Percentiles rank a stretch among this genome's conserved stretches.
Conservation (phyloP, 331 rosid genomes). For the Malus hybrid region DNA sequence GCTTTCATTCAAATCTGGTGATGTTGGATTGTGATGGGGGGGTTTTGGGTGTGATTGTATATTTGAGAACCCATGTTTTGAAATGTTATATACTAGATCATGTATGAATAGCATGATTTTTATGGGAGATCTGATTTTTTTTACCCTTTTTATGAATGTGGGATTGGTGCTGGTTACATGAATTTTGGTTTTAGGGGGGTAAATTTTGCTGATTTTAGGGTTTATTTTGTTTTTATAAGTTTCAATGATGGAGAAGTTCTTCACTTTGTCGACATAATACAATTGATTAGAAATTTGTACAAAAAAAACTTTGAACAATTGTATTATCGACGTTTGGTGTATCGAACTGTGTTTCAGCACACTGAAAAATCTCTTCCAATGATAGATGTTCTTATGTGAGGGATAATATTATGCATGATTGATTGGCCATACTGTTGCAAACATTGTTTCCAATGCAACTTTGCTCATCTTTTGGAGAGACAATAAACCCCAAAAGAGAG, state of each 20-base stretch:
- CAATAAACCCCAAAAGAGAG: neutral
- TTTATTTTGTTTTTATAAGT: neutral
- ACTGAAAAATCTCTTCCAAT: fast-evolving
- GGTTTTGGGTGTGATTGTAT: slow-evolving; percentile 8
- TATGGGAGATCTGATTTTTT: slow-evolving; percentile 2
- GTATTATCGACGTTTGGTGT: fast-evolving
- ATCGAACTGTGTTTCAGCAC: no score
- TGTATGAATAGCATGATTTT: neutral
- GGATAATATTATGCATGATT: neutral
- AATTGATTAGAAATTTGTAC: no score
- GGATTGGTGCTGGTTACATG: neutral
- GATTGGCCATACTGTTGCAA: neutral
- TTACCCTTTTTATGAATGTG: neutral
- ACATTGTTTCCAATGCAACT: neutral
- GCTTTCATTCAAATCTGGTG: no score
- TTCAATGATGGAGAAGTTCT: neutral
- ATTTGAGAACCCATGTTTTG: slow-evolving; percentile 6
- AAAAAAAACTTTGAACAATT: no score
- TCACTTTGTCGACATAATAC: no score
- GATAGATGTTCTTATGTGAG: neutral
- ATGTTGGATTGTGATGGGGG: neutral
- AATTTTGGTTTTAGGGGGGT: neutral
- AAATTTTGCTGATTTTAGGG: neutral
- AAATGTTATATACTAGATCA: neutral
- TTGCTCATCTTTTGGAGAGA: neutral